Conservation (phyloP, 345 rosid genomes). For the Acer negundo region DNA sequence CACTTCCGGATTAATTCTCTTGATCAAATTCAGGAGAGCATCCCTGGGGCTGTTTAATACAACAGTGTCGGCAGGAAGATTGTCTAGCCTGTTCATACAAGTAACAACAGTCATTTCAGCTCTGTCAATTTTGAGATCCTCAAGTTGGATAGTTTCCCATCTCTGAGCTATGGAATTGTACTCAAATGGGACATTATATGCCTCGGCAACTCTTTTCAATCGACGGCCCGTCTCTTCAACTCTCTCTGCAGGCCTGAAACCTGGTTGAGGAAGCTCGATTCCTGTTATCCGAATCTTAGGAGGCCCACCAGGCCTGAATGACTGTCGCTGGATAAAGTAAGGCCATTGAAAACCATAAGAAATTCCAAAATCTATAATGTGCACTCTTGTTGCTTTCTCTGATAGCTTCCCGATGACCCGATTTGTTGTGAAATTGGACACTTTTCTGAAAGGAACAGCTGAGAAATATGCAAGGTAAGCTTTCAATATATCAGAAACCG, state of each 20-base stretch:
- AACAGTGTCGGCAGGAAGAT: slow-evolving; percentile 58
- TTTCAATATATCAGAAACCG: slow-evolving; percentile 30
- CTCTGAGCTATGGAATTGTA: slow-evolving; percentile 50
- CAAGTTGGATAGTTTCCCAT: slow-evolving; percentile 56
- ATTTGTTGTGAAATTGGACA: slow-evolving; percentile 41
- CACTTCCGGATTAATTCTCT: slow-evolving; percentile 41
- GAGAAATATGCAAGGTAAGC: slow-evolving; percentile 16
- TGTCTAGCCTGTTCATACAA: slow-evolving; percentile 35
- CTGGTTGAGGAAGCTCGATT: slow-evolving; percentile 56
- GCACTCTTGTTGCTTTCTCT: slow-evolving; percentile 39
- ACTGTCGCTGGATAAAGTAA: slow-evolving; percentile 51
- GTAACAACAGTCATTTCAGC: slow-evolving; percentile 49
- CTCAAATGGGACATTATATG: slow-evolving; percentile 55
- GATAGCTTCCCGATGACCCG: slow-evolving; percentile 25
- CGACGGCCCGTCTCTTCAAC: slow-evolving; percentile 56
- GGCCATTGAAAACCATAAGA: slow-evolving; percentile 66
- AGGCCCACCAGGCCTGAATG: slow-evolving; percentile 52
- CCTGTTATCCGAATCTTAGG: slow-evolving; percentile 58
- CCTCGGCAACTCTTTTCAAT: slow-evolving; percentile 41
- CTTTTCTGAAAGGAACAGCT: slow-evolving; percentile 29
- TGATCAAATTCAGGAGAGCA: slow-evolving; percentile 46
- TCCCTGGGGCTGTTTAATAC: slow-evolving; percentile 46
- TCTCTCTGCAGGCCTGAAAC: slow-evolving; percentile 53
- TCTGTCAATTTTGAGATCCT: slow-evolving; percentile 45
- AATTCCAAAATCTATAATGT: slow-evolving; percentile 62